phyloP scores from a whole-genome alignment of 208 protist genomes.

The Leishmania braziliensis region DNA sequence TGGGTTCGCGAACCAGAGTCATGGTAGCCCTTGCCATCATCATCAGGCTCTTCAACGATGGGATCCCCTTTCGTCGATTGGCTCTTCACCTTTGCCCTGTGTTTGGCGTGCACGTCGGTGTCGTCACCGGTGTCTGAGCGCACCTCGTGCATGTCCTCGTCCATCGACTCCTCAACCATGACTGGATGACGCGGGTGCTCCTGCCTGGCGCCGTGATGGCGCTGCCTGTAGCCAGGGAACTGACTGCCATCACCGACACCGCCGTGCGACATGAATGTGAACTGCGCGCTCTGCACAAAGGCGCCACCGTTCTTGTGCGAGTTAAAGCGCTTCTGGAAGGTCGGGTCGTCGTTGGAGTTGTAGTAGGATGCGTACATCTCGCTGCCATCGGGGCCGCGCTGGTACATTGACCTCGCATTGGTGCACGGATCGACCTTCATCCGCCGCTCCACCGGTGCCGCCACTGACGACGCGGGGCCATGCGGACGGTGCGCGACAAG shows the following conservation, averaged over 20 bases:
- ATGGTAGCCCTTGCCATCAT: neutral
- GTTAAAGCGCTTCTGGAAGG: constrained; percentile 33
- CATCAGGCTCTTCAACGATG: constrained; percentile 51
- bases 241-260: neutral
- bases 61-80: constrained; percentile 1
- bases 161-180: constrained; percentile 15
- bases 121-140: neutral
- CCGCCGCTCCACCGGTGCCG: constrained; percentile 2
- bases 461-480: neutral
- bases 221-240: too few species aligned
- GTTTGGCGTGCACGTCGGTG: neutral
- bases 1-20: neutral
- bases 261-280: constrained; percentile 17
- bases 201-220: neutral
- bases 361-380: constrained; percentile 42
- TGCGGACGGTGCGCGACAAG: constrained; percentile 1
- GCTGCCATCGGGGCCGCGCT: constrained; percentile 19
- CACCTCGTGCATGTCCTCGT: neutral
- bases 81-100: neutral
- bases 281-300: constrained; percentile 13
- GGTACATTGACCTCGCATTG: constrained; percentile 22
- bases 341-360: constrained; percentile 46
- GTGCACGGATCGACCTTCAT: constrained; percentile 27
- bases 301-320: neutral
- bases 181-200: constrained; percentile 1